These are phyloP conservation scores for Uromyces viciae-fabae DNA, from an alignment of 1,284 basidiomycete species.

Conservation along the genomic window DNA sequence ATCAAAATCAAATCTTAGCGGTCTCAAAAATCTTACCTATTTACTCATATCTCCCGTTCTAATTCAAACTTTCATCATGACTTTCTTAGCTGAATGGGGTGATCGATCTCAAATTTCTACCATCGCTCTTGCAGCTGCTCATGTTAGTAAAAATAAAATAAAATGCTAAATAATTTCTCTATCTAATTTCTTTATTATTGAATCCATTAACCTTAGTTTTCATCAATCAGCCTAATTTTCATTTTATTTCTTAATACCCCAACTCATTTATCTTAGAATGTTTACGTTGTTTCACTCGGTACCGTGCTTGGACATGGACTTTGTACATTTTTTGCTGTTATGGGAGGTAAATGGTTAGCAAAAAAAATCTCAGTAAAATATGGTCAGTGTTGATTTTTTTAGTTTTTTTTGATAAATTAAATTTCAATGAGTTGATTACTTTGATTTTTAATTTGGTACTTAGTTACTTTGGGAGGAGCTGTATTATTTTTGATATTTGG, in stretches of 20 bases:
- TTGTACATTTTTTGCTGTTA: constrained; percentile 83
- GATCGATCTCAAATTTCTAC: constrained; percentile 96
- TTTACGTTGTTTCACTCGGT: constrained; percentile 77
- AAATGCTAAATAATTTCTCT: constrained; percentile 32
- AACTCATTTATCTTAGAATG: constrained; percentile 59
- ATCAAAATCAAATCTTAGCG: constrained; percentile 50
- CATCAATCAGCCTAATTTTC: constrained; percentile 23
- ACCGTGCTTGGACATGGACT: constrained; percentile 82
- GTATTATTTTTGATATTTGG: constrained; percentile 76
- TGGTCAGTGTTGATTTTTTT: constrained; percentile 62
- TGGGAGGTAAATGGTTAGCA: constrained; percentile 83
- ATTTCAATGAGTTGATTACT: not conserved
- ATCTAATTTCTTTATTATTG: not conserved
- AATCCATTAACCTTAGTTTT: not conserved
- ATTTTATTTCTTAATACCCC: not conserved
- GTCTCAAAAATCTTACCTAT: constrained; percentile 74
- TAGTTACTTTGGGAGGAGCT: constrained; percentile 81
- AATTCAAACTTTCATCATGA: constrained; percentile 89
- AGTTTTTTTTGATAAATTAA: not conserved
- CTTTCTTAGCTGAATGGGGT: constrained; percentile 97
- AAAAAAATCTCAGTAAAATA: constrained; percentile 92
- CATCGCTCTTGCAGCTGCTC: constrained; percentile 89
- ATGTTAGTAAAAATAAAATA: constrained; percentile 63
- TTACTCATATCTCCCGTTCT: constrained; percentile 86
- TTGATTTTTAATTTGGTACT: not conserved